Evolutionary conservation across 139 green algal genomes (phyloP).

Genomic region (Chlorella sp.): DNA sequence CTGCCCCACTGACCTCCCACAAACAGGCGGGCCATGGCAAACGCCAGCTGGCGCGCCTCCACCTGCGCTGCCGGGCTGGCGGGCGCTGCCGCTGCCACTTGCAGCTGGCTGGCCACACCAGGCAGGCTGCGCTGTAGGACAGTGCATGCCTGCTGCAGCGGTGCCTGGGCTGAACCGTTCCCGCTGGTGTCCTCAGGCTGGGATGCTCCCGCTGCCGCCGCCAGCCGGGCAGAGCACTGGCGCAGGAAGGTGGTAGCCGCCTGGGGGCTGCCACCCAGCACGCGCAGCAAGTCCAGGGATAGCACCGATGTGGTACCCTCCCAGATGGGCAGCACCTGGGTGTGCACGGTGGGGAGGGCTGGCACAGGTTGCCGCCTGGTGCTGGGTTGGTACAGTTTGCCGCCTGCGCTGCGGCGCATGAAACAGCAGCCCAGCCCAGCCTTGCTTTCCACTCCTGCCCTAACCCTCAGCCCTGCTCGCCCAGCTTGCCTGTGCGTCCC

Average conservation of each 20-base stretch:
- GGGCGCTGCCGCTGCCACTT: background rate
- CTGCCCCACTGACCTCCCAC: conserved; percentile 8
- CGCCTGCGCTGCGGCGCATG: no score
- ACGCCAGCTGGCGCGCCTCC: conserved; percentile 1
- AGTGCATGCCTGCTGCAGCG: background rate
- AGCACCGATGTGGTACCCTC: conserved; percentile 35
- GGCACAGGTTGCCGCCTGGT: no score
- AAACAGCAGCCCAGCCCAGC: no score
- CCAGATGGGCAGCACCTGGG: conserved; percentile 47
- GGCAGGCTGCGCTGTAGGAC: background rate
- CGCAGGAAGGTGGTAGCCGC: background rate
- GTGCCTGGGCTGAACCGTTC: no score
- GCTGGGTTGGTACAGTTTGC: no score
- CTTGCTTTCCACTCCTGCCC: background rate
- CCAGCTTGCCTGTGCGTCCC: conserved; percentile 22
- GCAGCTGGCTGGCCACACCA: background rate
- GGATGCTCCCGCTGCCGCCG: background rate
- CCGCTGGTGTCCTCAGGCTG: background rate
- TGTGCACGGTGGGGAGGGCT: no score
- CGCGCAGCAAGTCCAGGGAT: conserved; percentile 34
- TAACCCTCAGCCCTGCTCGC: background rate
- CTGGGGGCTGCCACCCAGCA: conserved; percentile 3
- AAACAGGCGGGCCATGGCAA: background rate
- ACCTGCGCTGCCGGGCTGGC: conserved; percentile 10
- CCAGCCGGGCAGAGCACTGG: background rate